Evolutionary conservation across 495 filamentous ascomycete species (phyloP).

Genomic region (Hapsidospora chrysogenum): DNA sequence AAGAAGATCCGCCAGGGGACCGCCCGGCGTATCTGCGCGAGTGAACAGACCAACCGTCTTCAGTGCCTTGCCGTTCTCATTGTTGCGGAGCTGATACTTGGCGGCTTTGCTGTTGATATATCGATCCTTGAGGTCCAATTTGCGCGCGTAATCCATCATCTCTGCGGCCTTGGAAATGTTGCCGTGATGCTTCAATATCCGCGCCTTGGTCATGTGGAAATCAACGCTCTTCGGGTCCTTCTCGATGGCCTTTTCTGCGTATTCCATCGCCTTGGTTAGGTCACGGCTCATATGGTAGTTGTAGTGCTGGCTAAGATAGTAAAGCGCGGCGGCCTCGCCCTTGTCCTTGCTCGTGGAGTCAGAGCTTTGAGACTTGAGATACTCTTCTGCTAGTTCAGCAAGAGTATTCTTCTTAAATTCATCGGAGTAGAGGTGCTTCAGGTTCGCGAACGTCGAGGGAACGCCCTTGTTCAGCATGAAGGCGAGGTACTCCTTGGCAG

Average conservation of each 20-base stretch:
- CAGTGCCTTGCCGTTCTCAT: slow-evolving; percentile 70
- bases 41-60: slow-evolving; percentile 93
- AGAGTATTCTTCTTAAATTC: slow-evolving; percentile 57
- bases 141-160: slow-evolving; percentile 75
- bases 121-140: slow-evolving; percentile 73
- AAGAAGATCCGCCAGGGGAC: slow-evolving; percentile 75
- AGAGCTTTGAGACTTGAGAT: slow-evolving; percentile 20
- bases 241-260: slow-evolving; percentile 70
- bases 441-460: slow-evolving; percentile 86
- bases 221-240: slow-evolving; percentile 66
- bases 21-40: slow-evolving; percentile 65
- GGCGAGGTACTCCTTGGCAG: slow-evolving; percentile 65
- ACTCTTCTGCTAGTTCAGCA: slow-evolving; percentile 62
- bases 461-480: slow-evolving; percentile 91
- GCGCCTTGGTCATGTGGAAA: slow-evolving; percentile 86
- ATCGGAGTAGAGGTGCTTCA: slow-evolving; percentile 80
- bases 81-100: slow-evolving; percentile 90
- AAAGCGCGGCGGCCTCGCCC: slow-evolving; percentile 62
- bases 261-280: slow-evolving; percentile 61
- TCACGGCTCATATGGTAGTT: slow-evolving; percentile 81
- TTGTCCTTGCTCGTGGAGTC: slow-evolving; percentile 24
- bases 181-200: slow-evolving; percentile 87
- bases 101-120: slow-evolving; percentile 98
- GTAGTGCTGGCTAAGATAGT: slow-evolving; percentile 94
- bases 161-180: slow-evolving; percentile 65